Evolutionary conservation across 768 basidiomycete species (phyloP).

Genomic region (Amanita molliuscula): DNA sequence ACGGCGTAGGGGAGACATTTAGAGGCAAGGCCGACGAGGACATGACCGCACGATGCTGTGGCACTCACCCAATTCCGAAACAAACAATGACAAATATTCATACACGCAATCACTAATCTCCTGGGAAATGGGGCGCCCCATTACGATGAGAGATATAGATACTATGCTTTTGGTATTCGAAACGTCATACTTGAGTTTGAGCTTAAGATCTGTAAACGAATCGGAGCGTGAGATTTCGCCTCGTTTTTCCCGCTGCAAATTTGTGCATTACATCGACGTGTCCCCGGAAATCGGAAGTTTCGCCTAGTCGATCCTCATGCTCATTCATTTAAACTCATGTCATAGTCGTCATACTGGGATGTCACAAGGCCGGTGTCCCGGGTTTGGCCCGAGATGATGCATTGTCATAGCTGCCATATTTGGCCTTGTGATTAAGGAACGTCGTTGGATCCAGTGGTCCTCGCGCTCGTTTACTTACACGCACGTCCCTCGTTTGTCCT

Average conservation of each 20-base stretch:
- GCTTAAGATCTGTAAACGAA: not conserved
- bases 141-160: not conserved
- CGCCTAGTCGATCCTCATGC: not conserved
- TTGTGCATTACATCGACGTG: not conserved
- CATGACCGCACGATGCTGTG: constrained; percentile 14
- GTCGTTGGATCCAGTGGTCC: not conserved
- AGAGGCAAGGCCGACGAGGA: constrained; percentile 54
- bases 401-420: not conserved
- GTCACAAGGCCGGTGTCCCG: not conserved
- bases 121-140: not conserved
- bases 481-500: not conserved
- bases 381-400: not conserved
- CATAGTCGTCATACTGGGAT: not conserved
- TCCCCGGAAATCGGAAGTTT: not conserved
- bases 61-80: not conserved
- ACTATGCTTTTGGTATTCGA: not conserved
- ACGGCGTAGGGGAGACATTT: constrained; percentile 53
- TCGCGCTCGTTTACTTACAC: not conserved
- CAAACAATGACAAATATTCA: constrained; percentile 13
- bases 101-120: constrained; percentile 2
- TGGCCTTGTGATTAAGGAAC: not conserved
- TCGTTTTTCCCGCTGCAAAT: not conserved
- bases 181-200: not conserved
- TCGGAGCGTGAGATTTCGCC: not conserved
- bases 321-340: too few relatives aligned